These are phyloP conservation scores for Cercospora canescens DNA, from an alignment of 2,329 filamentous ascomycete genomes.

Conservation along the genomic window DNA sequence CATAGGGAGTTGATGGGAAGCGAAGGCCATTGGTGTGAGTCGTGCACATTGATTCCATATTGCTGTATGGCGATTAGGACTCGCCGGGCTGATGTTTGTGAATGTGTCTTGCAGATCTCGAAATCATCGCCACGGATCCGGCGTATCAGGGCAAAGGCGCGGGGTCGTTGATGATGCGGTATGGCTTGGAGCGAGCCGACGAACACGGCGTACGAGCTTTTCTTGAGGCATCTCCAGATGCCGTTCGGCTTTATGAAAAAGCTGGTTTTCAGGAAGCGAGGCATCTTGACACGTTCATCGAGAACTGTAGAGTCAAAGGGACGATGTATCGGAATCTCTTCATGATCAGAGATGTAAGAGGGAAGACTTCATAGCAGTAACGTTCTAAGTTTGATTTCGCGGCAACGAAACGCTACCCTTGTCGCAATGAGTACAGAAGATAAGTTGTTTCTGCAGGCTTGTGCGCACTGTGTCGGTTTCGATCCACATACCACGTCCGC, in stretches of 20 bases:
- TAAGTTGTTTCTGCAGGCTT: slow-evolving; percentile 42
- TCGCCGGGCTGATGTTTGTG: background rate
- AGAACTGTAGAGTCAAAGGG: slow-evolving; percentile 25
- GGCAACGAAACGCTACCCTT: slow-evolving; percentile 17
- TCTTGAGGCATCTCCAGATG: slow-evolving; percentile 40
- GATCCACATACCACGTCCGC: slow-evolving; percentile 37
- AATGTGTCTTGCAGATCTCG: slow-evolving; percentile 25
- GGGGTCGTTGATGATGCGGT: slow-evolving; percentile 38
- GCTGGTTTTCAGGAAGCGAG: slow-evolving; percentile 35
- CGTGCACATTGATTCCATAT: too few species aligned
- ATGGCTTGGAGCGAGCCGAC: slow-evolving; percentile 42
- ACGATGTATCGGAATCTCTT: slow-evolving; percentile 30
- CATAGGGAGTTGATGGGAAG: slow-evolving; percentile 28
- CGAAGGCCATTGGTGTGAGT: slow-evolving; percentile 33
- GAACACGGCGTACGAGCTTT: slow-evolving; percentile 37
- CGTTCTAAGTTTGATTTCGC: background rate
- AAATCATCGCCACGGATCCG: slow-evolving; percentile 38
- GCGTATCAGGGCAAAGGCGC: slow-evolving; percentile 42
- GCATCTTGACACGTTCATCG: slow-evolving; percentile 28
- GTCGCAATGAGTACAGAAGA: slow-evolving; percentile 41
- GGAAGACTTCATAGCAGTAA: too few species aligned
- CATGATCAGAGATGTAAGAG: slow-evolving; percentile 24
- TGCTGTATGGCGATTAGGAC: too few species aligned
- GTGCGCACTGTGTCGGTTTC: slow-evolving; percentile 41
- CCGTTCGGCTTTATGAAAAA: slow-evolving; percentile 40